phyloP scores from a whole-genome alignment of 495 filamentous ascomycete species.

The Bathelium albidoporum region DNA sequence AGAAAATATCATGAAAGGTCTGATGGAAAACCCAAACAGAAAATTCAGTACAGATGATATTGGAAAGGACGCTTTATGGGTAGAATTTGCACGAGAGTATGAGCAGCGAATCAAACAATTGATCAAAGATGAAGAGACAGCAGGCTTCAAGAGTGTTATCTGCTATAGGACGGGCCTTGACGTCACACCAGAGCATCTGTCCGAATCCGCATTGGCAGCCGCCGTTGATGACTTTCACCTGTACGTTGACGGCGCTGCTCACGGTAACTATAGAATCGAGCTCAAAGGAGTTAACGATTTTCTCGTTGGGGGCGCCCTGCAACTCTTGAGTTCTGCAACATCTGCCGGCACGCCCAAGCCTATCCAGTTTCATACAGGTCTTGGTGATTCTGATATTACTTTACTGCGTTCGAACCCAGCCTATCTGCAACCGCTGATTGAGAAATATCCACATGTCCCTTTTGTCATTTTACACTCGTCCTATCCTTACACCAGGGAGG shows the following conservation, averaged over 20 bases:
- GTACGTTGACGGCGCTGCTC: constrained; percentile 16
- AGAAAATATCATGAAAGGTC: constrained; percentile 37
- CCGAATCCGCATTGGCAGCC: not conserved
- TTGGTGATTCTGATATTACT: constrained; percentile 75
- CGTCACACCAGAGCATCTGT: constrained; percentile 27
- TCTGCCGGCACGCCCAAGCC: constrained; percentile 44
- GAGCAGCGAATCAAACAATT: constrained; percentile 39
- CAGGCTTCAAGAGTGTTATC: constrained; percentile 75
- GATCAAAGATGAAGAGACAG: constrained; percentile 56
- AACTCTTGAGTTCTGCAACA: constrained; percentile 33
- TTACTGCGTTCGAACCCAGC: constrained; percentile 63
- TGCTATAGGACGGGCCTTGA: constrained; percentile 75
- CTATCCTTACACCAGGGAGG: constrained; percentile 77
- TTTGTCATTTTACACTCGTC: constrained; percentile 76
- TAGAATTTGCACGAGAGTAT: constrained; percentile 38
- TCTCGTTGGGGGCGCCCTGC: constrained; percentile 43
- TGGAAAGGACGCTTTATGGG: constrained; percentile 28
- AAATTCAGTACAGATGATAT: not conserved
- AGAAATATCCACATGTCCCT: constrained; percentile 53
- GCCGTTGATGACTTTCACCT: constrained; percentile 12
- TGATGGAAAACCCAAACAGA: constrained; percentile 32
- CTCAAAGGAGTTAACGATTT: constrained; percentile 54
- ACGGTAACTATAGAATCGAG: constrained; percentile 44
- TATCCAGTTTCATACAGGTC: constrained; percentile 77
- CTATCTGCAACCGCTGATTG: constrained; percentile 65